phyloP scores from a whole-genome alignment of 805 yeast genomes.

The Candida nonsorbophila region DNA sequence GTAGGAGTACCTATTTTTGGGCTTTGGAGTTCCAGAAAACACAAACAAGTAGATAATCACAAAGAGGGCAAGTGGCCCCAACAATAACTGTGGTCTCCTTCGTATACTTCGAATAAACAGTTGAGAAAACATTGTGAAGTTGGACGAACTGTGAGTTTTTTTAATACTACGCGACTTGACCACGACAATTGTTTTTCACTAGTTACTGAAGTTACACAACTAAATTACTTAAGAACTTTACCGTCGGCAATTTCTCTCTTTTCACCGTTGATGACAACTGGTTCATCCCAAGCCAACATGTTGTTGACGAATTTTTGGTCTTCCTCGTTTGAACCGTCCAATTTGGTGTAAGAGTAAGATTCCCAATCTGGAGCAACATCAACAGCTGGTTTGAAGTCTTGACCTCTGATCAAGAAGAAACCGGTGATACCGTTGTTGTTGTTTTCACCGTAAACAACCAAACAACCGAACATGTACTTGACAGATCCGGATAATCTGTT shows the following conservation, averaged over 20 bases:
- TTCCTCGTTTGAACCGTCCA: constrained; percentile 73
- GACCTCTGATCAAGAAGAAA: constrained; percentile 93
- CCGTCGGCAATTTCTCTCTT: constrained; percentile 91
- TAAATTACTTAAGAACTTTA: constrained; percentile 94
- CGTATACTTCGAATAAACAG: too few species aligned
- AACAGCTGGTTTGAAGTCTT: constrained; percentile 85
- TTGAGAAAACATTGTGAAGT: too few species aligned
- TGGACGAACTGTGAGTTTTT: too few species aligned
- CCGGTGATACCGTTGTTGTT: constrained; percentile 97
- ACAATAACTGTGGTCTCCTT: too few species aligned
- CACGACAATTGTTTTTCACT: too few species aligned
- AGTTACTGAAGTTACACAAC: too few species aligned
- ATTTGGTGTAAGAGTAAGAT: constrained; percentile 77
- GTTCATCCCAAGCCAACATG: constrained; percentile 99
- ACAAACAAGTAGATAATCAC: too few species aligned
- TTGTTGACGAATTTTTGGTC: constrained; percentile 78
- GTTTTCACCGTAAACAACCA: constrained; percentile 97
- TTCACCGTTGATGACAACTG: constrained; percentile 75
- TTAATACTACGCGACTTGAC: too few species aligned
- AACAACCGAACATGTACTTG: constrained; percentile 89
- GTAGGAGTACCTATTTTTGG: too few species aligned
- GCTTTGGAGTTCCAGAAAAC: too few species aligned
- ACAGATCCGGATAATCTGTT: constrained; percentile 87
- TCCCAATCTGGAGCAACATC: constrained; percentile 99
- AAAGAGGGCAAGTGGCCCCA: too few species aligned